These are phyloP conservation scores for Musa acuminata DNA, from an alignment of 176 grass and related monocot genomes.

Conservation along the genomic window DNA sequence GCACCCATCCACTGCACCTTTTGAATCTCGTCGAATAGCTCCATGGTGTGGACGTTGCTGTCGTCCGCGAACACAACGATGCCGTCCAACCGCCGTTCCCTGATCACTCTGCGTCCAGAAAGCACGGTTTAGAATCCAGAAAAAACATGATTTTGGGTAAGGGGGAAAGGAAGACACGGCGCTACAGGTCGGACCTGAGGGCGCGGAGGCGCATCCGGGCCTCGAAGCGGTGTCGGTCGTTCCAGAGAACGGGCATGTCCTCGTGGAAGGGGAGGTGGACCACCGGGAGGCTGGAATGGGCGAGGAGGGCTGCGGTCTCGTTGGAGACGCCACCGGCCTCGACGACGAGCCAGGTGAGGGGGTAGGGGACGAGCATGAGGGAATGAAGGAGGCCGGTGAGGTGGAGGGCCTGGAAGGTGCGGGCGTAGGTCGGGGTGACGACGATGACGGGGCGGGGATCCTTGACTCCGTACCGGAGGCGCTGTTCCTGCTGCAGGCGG, in stretches of 20 bases:
- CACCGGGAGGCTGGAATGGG: conserved; percentile 8
- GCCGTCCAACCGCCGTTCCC: conserved; percentile 76
- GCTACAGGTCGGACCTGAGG: conserved; percentile 24
- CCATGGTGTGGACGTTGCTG: conserved; percentile 86
- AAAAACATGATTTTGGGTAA: not conserved
- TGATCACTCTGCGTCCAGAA: conserved; percentile 43
- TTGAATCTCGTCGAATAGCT: conserved; percentile 90
- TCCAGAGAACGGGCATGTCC: conserved; percentile 19
- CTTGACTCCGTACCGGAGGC: conserved; percentile 12
- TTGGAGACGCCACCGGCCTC: conserved; percentile 10
- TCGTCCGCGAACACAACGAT: conserved; percentile 79
- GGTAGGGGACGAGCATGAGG: conserved; percentile 20
- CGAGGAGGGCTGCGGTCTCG: conserved; percentile 4
- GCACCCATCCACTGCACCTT: conserved; percentile 93
- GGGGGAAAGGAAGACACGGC: not conserved
- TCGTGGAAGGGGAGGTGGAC: conserved; percentile 10
- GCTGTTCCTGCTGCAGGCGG: conserved; percentile 27
- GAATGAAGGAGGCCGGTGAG: conserved; percentile 30
- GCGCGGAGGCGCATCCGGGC: conserved; percentile 27
- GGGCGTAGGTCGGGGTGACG: conserved; percentile 31
- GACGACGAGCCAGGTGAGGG: conserved; percentile 31
- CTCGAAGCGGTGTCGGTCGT: conserved; percentile 7
- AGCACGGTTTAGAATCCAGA: not conserved
- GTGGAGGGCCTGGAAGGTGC: conserved; percentile 29
- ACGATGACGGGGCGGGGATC: conserved; percentile 20